Conservation (phyloP, 768 basidiomycete genomes). For the Nidularia pulvinata region DNA sequence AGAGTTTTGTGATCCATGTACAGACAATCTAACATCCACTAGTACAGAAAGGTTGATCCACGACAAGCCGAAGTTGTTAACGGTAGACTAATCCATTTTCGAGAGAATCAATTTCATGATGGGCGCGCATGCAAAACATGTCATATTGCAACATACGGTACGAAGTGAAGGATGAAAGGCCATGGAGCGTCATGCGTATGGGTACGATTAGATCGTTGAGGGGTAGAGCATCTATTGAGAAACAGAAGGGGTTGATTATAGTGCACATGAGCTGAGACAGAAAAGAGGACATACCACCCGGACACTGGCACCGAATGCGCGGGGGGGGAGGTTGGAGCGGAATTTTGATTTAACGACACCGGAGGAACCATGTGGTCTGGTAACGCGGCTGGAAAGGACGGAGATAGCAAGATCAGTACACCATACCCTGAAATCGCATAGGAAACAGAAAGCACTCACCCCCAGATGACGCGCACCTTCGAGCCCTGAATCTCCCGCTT, state of each 20-base stretch:
- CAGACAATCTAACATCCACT: too few species aligned
- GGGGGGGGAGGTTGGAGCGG: slow-evolving; percentile 92
- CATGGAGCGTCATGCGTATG: slow-evolving; percentile 23
- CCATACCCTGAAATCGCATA: not conserved
- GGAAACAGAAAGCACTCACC: slow-evolving; percentile 47
- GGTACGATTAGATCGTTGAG: slow-evolving; percentile 66
- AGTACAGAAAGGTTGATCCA: too few species aligned
- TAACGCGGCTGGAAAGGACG: slow-evolving; percentile 65
- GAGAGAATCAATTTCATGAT: slow-evolving; percentile 10
- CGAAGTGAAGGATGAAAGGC: slow-evolving; percentile 21
- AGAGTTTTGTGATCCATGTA: too few species aligned
- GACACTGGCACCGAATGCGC: slow-evolving; percentile 90
- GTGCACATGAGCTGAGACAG: not conserved
- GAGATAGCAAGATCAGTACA: not conserved
- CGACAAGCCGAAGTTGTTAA: too few species aligned
- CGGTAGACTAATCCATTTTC: too few species aligned
- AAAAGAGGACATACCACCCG: slow-evolving; percentile 68
- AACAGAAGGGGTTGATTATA: not conserved
- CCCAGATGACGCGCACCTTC: slow-evolving; percentile 98
- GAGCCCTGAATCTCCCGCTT: slow-evolving; percentile 94
- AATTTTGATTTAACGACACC: slow-evolving; percentile 99
- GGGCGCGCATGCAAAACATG: slow-evolving; percentile 32
- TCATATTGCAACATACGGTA: slow-evolving; percentile 48
- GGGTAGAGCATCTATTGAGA: slow-evolving; percentile 87
- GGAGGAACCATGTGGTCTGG: slow-evolving; percentile 91